These are phyloP conservation scores for Scedosporium dehoogii DNA, from an alignment of 2,329 filamentous ascomycete genomes.

Conservation along the genomic window DNA sequence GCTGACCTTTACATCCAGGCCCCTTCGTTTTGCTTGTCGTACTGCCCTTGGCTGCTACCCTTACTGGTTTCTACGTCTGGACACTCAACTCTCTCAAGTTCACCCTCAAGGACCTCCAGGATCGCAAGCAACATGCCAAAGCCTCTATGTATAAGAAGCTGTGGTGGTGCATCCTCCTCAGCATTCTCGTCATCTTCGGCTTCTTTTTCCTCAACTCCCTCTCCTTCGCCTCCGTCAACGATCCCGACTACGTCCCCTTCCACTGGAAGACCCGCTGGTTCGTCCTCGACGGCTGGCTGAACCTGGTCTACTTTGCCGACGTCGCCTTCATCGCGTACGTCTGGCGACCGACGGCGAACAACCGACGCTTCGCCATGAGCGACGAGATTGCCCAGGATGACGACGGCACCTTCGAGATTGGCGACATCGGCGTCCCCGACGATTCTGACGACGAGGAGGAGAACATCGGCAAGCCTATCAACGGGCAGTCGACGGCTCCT, in stretches of 20 bases:
- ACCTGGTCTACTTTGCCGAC: slow-evolving; percentile 90
- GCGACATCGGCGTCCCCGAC: slow-evolving; percentile 71
- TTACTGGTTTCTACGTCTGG: slow-evolving; percentile 98
- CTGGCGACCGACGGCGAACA: slow-evolving; percentile 94
- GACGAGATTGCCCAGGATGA: slow-evolving; percentile 98
- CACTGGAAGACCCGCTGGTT: slow-evolving; percentile 99
- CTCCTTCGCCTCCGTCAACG: slow-evolving; percentile 75
- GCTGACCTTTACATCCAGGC: slow-evolving; percentile 32
- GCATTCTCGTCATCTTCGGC: slow-evolving; percentile 89
- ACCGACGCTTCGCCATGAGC: slow-evolving; percentile 95
- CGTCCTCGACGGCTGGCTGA: slow-evolving; percentile 92
- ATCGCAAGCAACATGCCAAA: slow-evolving; percentile 89
- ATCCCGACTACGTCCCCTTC: slow-evolving; percentile 85
- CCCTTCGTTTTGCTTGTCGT: slow-evolving; percentile 89
- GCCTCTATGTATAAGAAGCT: slow-evolving; percentile 95
- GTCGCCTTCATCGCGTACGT: slow-evolving; percentile 90
- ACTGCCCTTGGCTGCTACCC: slow-evolving; percentile 77
- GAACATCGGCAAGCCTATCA: slow-evolving; percentile 22
- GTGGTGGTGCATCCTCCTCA: slow-evolving; percentile 93
- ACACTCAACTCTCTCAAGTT: slow-evolving; percentile 89
- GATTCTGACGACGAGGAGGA: slow-evolving; percentile 48
- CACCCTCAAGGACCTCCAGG: slow-evolving; percentile 91
- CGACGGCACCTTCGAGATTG: slow-evolving; percentile 89
- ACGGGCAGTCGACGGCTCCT: background rate
- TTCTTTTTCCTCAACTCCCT: slow-evolving; percentile 99